Evolutionary conservation across 805 yeast genomes (phyloP), one percentile per base, ranked within the genome.

Genomic region (Teunomyces gatunensis): DNA sequence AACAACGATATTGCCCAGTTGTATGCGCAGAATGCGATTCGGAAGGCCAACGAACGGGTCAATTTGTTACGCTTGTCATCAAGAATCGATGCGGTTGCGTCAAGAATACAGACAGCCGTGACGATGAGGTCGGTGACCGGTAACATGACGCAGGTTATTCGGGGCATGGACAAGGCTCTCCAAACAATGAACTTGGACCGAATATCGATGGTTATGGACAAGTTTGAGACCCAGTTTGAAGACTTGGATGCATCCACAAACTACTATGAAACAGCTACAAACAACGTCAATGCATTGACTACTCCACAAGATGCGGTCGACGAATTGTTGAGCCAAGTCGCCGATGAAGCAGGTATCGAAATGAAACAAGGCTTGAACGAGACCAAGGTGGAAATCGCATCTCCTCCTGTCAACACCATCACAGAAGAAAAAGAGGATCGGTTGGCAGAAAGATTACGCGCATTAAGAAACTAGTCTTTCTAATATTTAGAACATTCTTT

Each of bases 231-330:
- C 48, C 99, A 94, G 65, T 94, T 94, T 59, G 98, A 94, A 67
- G 98, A 94, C 59, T 71, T 94, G 56, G 99, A 94, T 64, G 94
- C 96, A 6, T 81, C 95, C 28, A 86, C 97, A 0, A 87, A 90
- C 54, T 94, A 92, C 63, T 92, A 94, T 65, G 98, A 92, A 66
- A 80, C 83, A 41, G 92, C 96, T 47, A 90, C 97, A 9, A 84
- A 85, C 50, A 87, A 84, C 48, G 89, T 94, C 46, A 89, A 88
- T 58, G 97, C 97, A 0, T 78, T 87, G 45, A 79, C 87, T 32
- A 91, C 96, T 4, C 98, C 97, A 5, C 96, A 89, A 64, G 98
- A 92, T 48, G 94, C 91, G 53, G 99, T 92, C 30, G 97, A 94
- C 61, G 79, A 85, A 50, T 73, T 92, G 61, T 79, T 92, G 87